A percentile compares a stretch with the other conserved stretches of the same genome.
These are phyloP conservation scores for Amanita molliuscula DNA, from an alignment of 768 basidiomycete species.

Conservation along the genomic window DNA sequence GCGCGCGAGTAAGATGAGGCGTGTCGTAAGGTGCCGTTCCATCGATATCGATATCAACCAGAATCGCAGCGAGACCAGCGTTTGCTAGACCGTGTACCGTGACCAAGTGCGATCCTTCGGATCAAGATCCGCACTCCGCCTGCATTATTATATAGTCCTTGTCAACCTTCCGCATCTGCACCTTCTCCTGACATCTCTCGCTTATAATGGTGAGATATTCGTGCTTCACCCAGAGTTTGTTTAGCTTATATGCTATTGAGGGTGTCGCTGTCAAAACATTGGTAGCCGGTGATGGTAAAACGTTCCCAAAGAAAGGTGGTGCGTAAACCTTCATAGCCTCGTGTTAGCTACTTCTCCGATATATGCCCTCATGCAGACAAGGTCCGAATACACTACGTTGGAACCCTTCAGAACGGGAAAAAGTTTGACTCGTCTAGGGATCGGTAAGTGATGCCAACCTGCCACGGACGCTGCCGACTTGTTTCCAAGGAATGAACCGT, in stretches of 20 bases:
- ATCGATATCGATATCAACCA: constrained; percentile 22
- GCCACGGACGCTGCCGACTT: not conserved
- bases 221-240: constrained; percentile 11
- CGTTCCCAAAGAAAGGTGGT: constrained; percentile 67
- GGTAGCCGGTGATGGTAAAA: constrained; percentile 48
- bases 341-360: constrained; percentile 8
- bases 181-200: constrained; percentile 9
- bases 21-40: not conserved
- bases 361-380: constrained; percentile 34
- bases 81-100: constrained; percentile 7
- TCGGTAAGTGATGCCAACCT: constrained; percentile 35
- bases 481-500: constrained; percentile 39
- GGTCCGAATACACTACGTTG: constrained; percentile 74
- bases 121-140: constrained; percentile 74
- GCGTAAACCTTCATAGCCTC: constrained; percentile 19
- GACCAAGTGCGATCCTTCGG: constrained; percentile 37
- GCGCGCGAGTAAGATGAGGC: not conserved
- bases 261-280: constrained; percentile 61
- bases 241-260: constrained; percentile 23
- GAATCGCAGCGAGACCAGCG: constrained; percentile 2
- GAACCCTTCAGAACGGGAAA: constrained; percentile 51
- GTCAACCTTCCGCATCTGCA: constrained; percentile 13
- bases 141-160: constrained; percentile 34
- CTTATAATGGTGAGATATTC: constrained; percentile 22
- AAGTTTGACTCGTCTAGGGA: constrained; percentile 72